phyloP scores from a whole-genome alignment of 768 basidiomycete species.

The Imleria badia region DNA sequence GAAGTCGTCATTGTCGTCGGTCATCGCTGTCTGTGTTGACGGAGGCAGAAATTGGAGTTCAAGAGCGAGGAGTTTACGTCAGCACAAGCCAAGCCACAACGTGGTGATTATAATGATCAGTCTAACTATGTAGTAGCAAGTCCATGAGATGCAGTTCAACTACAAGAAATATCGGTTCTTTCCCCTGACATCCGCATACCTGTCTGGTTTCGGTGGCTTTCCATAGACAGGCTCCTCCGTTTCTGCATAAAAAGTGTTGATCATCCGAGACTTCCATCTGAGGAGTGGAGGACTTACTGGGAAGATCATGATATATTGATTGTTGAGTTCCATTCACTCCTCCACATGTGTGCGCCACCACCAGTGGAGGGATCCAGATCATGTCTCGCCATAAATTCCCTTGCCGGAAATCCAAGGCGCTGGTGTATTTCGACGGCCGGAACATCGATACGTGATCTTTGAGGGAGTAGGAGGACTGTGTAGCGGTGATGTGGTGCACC shows the following conservation, averaged over 20 bases:
- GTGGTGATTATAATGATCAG: no score
- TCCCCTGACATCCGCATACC: slow-evolving; percentile 29
- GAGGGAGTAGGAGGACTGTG: slow-evolving; percentile 70
- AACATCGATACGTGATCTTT: slow-evolving; percentile 49
- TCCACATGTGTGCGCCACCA: slow-evolving; percentile 83
- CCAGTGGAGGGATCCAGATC: slow-evolving; percentile 53
- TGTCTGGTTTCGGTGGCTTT: slow-evolving; percentile 29
- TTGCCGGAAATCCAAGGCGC: slow-evolving; percentile 64
- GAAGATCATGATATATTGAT: slow-evolving; percentile 63
- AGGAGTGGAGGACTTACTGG: slow-evolving; percentile 52
- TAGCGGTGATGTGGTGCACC: slow-evolving; percentile 94
- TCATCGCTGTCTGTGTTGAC: neutral
- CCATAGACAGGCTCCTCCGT: slow-evolving; percentile 26
- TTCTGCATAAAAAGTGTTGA: slow-evolving; percentile 12
- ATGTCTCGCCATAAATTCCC: slow-evolving; percentile 58
- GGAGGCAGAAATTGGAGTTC: no score
- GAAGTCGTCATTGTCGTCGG: neutral
- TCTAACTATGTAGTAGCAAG: no score
- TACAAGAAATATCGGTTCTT: slow-evolving; percentile 31
- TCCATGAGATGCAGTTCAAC: neutral
- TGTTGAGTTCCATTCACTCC: slow-evolving; percentile 73
- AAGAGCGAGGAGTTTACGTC: no score
- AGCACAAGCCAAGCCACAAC: no score
- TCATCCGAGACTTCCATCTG: neutral
- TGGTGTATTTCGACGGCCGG: slow-evolving; percentile 45